phyloP scores from a whole-genome alignment of 352 stramenopile genomes.

The Globisporangium parvum region DNA sequence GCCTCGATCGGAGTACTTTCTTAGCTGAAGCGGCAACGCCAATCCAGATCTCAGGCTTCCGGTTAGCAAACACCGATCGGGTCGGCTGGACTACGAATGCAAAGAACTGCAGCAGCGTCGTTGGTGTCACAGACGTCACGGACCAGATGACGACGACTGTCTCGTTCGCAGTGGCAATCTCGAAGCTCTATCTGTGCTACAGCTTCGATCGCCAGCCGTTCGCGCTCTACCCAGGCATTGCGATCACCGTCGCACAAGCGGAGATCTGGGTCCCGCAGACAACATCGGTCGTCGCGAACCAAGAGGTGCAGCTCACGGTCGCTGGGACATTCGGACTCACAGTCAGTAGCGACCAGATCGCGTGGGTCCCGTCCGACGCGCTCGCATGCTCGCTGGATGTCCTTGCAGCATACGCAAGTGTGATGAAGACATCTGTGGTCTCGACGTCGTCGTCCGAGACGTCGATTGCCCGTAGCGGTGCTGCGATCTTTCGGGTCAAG shows the following conservation, averaged over 20 bases:
- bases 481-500: slow-evolving; percentile 25
- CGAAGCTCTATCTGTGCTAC: slow-evolving; percentile 46
- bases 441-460: slow-evolving; percentile 23
- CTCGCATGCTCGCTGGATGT: slow-evolving; percentile 27
- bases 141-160: slow-evolving; percentile 24
- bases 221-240: slow-evolving; percentile 31
- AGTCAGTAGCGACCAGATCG: slow-evolving; percentile 44
- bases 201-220: slow-evolving; percentile 60
- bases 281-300: slow-evolving; percentile 47
- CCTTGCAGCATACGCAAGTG: slow-evolving; percentile 20
- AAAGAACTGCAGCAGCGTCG: slow-evolving; percentile 26
- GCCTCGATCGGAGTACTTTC: slow-evolving; percentile 38
- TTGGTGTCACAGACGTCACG: slow-evolving; percentile 24
- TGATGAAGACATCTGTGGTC: slow-evolving; percentile 37
- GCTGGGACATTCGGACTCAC: slow-evolving; percentile 59
- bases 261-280: slow-evolving; percentile 49
- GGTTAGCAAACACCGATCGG: slow-evolving; percentile 36
- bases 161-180: slow-evolving; percentile 26
- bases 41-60: slow-evolving; percentile 43
- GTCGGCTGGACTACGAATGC: slow-evolving; percentile 44
- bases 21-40: slow-evolving; percentile 36
- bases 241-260: slow-evolving; percentile 27
- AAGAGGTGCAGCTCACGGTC: slow-evolving; percentile 26
- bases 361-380: slow-evolving; percentile 49
- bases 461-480: slow-evolving; percentile 27